A percentile compares a stretch with the other conserved stretches of the same genome.
These are phyloP conservation scores for Euptelea pleiosperma DNA, from an alignment of 164 flowering plant genomes.

Conservation along the genomic window DNA sequence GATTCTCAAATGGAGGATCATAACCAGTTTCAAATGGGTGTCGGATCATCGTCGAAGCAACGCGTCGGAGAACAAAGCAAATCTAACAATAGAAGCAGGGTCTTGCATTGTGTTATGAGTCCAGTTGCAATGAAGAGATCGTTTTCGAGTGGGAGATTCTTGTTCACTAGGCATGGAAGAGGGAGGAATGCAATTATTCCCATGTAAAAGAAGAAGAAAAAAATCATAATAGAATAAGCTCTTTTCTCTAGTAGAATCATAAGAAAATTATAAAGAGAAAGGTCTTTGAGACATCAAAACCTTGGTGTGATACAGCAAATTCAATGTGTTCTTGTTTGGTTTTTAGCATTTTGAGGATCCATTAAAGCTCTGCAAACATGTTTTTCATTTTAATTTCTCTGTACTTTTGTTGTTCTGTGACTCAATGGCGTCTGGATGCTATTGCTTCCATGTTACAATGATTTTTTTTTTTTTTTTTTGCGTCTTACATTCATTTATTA, in stretches of 20 bases:
- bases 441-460: conserved; percentile 5
- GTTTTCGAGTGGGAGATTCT: conserved; percentile 61
- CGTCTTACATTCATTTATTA: not conserved
- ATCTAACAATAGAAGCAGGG: conserved; percentile 24
- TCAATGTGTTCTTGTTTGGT: too few species aligned
- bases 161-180: conserved; percentile 38
- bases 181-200: conserved; percentile 24
- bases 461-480: not conserved
- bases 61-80: conserved; percentile 27
- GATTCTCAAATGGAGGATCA: conserved; percentile 10
- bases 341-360: not conserved
- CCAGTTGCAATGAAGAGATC: conserved; percentile 60
- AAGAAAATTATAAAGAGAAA: too few species aligned
- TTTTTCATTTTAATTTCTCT: not conserved
- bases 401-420: not conserved
- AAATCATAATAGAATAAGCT: not conserved
- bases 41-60: conserved; percentile 32
- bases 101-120: conserved; percentile 35
- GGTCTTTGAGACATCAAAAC: too few species aligned
- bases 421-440: not conserved
- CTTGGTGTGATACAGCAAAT: too few species aligned
- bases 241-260: not conserved
- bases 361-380: not conserved
- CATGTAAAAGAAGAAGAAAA: conserved; percentile 2
- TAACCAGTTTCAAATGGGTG: conserved; percentile 4